phyloP scores from a whole-genome alignment of 441 rosid genomes.

The Jatropha multifida region DNA sequence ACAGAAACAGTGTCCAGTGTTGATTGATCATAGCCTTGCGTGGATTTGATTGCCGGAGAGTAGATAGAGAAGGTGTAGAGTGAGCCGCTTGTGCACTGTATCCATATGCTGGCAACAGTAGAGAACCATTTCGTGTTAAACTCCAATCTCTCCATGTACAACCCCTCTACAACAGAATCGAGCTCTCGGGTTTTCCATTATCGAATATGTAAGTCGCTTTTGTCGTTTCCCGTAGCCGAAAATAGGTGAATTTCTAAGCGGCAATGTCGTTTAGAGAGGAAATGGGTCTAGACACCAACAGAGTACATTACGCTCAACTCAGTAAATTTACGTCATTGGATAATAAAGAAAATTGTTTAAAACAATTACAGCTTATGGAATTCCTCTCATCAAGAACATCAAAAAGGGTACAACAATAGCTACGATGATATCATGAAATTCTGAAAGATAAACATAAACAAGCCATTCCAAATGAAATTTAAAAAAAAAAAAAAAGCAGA shows the following conservation, averaged over 20 bases:
- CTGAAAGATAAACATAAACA: not conserved
- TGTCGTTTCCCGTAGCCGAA: no score
- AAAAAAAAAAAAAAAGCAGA: not conserved
- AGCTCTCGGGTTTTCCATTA: no score
- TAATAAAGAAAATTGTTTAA: no score
- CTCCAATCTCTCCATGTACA: slow-evolving; percentile 4
- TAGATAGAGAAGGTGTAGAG: slow-evolving; percentile 48
- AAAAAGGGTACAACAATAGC: not conserved
- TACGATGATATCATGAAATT: not conserved
- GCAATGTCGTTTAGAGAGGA: no score
- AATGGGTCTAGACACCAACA: no score
- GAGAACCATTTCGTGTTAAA: slow-evolving; percentile 33
- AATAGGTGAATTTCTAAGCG: no score
- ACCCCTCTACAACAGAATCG: no score
- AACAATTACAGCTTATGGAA: no score
- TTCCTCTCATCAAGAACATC: not conserved
- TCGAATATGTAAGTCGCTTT: no score
- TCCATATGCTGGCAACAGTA: slow-evolving; percentile 46
- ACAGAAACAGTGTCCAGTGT: slow-evolving; percentile 29
- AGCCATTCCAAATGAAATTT: not conserved
- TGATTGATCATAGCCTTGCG: slow-evolving; percentile 34
- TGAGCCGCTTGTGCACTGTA: slow-evolving; percentile 45
- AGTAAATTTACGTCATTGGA: no score
- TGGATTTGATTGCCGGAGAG: slow-evolving; percentile 38
- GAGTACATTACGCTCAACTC: no score